Base-by-base conservation (phyloP, 352 stramenopile genomes). In the Globisporangium uncinulatum region DNA sequence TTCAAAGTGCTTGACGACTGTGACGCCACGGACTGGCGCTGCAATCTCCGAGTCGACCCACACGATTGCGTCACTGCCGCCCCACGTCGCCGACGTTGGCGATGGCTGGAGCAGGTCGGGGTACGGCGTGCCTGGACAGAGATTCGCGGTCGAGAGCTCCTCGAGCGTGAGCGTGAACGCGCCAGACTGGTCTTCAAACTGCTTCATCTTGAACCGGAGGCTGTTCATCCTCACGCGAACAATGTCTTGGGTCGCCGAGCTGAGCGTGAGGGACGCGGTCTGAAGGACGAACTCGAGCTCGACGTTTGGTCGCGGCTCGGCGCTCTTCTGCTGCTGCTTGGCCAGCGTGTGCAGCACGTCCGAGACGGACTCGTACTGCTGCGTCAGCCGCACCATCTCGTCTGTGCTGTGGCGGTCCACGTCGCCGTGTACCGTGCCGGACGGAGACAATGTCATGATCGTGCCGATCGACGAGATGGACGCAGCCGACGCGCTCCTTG, bases 1-100 rank as follows among this genome's bases (percentile, higher is more conserved):
- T 63, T 93, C 83, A 61, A 93, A 92, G 69, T 92, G 85, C 42
- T 90, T 75, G 10, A 94, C 69, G 31, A 94, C 55, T 17, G 74
- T 84, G 36, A 83, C 78, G 1, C 66, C 76, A 31, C 66, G 61
- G 1, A 88, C 69, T 10, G 84, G 79, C 34, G 76, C 71, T n/a
- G 74, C 69, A 17, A 92, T 74, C 51, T 93, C 84, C 11, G 80
- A 79, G 50, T 92, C 80, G 17, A 92, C 50, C 17, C 84, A 79
- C 39, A 94, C 58, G 49, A 92, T 90, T 59, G 70, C 76, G 46
- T 89, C 69, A 19, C 83, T 69, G 13, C 80, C 81, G 54, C 79
- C 77, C 72, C 79, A 86, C 21, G 69, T 66, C 11, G 64, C 72
- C 9, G 65, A 65, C 36, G 74, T 78, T 43, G 63, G 66, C 4